These are phyloP conservation scores for Mortierella polycephala DNA, from an alignment of 371 early-diverging fungal species.

Conservation along the genomic window DNA sequence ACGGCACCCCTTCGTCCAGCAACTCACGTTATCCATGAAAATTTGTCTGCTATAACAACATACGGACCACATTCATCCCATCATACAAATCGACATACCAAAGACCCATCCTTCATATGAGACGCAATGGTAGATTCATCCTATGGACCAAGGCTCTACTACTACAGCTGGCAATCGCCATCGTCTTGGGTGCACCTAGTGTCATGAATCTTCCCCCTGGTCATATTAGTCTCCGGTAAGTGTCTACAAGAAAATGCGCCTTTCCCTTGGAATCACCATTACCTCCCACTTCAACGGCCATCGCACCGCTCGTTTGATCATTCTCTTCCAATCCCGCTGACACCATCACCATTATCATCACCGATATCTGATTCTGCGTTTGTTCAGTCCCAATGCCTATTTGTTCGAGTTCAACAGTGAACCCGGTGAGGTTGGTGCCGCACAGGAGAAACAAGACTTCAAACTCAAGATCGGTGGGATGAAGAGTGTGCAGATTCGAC, in stretches of 20 bases:
- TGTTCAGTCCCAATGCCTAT: conserved; percentile 31
- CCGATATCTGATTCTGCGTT: not conserved
- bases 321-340: too few relatives aligned
- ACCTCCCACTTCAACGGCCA: not conserved
- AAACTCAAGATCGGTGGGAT: not conserved
- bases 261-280: not conserved
- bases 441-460: conserved; percentile 3
- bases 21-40: too few relatives aligned
- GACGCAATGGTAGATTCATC: conserved; percentile 1
- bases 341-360: too few relatives aligned
- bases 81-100: too few relatives aligned
- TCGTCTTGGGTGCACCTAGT: conserved; percentile 1
- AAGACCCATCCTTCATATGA: conserved; percentile 2
- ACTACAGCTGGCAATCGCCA: not conserved
- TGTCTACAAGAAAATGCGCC: too few relatives aligned
- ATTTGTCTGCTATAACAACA: too few relatives aligned
- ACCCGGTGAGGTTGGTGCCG: conserved; percentile 13
- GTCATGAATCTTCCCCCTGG: conserved; percentile 18
- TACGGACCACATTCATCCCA: too few relatives aligned
- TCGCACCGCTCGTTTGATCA: not conserved
- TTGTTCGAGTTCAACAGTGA: conserved; percentile 32
- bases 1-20: too few relatives aligned
- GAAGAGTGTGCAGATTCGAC: conserved; percentile 28
- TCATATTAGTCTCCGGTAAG: conserved; percentile 23
- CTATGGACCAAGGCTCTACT: not conserved